Evolutionary conservation across 352 stramenopile species (phyloP).

Genomic region (Globisporangium sylvaticum): DNA sequence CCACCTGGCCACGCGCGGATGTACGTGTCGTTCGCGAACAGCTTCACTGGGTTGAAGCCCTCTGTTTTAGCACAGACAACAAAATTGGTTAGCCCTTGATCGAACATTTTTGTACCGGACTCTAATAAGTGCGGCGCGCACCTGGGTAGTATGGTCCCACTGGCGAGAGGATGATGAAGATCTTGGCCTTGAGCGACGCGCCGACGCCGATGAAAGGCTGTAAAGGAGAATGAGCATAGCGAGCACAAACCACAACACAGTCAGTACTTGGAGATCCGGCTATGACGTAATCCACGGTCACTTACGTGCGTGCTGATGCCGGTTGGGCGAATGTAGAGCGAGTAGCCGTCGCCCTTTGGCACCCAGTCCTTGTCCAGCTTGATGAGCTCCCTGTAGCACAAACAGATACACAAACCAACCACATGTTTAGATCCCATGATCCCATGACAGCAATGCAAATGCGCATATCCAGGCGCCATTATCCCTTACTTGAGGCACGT

Average conservation of each 20-base stretch:
- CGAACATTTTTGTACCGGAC: too few relatives aligned
- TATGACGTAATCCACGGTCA: not conserved
- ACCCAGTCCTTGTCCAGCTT: conserved; percentile 92
- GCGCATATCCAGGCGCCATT: conserved; percentile 13
- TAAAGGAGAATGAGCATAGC: not conserved
- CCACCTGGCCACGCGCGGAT: conserved; percentile 96
- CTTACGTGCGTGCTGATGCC: conserved; percentile 87
- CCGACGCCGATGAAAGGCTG: conserved; percentile 89
- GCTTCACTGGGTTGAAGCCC: conserved; percentile 89
- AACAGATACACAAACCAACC: not conserved
- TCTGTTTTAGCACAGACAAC: conserved; percentile 23
- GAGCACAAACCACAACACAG: not conserved
- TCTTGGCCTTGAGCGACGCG: conserved; percentile 85
- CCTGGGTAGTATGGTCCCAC: conserved; percentile 97
- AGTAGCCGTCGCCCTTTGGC: conserved; percentile 93
- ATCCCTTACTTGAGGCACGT: conserved; percentile 84
- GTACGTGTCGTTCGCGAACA: conserved; percentile 90
- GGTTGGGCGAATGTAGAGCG: conserved; percentile 94
- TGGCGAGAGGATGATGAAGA: conserved; percentile 96
- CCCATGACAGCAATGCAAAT: not conserved
- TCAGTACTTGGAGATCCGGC: too few relatives aligned
- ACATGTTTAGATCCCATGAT: not conserved
- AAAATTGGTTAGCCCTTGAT: not conserved
- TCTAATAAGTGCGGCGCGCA: too few relatives aligned
- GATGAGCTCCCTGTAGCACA: conserved; percentile 45